phyloP scores from a whole-genome alignment of 1,284 basidiomycete genomes.

The Trametes sp. region DNA sequence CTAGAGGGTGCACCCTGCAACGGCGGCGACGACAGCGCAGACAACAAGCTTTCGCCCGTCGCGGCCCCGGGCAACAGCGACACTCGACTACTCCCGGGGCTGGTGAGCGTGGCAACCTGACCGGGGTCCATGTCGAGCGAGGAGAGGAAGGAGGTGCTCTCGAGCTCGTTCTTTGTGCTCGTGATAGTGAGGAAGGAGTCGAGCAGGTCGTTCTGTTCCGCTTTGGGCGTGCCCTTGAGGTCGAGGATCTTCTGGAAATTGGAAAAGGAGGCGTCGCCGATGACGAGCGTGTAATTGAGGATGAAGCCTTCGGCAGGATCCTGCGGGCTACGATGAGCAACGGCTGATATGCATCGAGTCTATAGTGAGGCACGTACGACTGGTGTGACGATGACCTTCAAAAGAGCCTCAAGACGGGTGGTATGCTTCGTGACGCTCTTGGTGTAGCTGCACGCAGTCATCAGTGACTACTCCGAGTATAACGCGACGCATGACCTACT shows the following conservation, averaged over 20 bases:
- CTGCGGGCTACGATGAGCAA: conserved; percentile 46
- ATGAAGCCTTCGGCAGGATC: conserved; percentile 95
- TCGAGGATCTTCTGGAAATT: conserved; percentile 99
- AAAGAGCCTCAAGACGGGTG: conserved; percentile 84
- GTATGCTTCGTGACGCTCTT: conserved; percentile 84
- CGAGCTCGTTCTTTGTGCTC: conserved; percentile 86
- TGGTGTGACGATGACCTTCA: conserved; percentile 94
- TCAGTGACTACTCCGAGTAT: conserved; percentile 4
- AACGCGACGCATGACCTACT: conserved; percentile 47
- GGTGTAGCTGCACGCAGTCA: conserved; percentile 65
- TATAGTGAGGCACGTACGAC: conserved; percentile 59
- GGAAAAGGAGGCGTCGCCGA: conserved; percentile 91
- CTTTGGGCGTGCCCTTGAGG: conserved; percentile 90
- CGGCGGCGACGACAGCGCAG: conserved; percentile 64
- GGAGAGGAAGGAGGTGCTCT: conserved; percentile 90
- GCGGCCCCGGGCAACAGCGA: conserved; percentile 49
- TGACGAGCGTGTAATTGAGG: conserved; percentile 90
- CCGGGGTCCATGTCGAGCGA: conserved; percentile 93
- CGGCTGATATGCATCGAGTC: conserved; percentile 3
- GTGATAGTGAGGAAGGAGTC: conserved; percentile 93
- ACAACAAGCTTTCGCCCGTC: conserved; percentile 60
- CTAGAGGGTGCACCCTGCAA: conserved; percentile 59
- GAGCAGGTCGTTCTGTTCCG: conserved; percentile 87
- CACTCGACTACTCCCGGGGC: conserved; percentile 65
- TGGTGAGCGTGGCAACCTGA: conserved; percentile 55